Evolutionary conservation across 805 yeast genomes (phyloP), one percentile per base, ranked within the genome.

Genomic region (Candida fluviatilis): DNA sequence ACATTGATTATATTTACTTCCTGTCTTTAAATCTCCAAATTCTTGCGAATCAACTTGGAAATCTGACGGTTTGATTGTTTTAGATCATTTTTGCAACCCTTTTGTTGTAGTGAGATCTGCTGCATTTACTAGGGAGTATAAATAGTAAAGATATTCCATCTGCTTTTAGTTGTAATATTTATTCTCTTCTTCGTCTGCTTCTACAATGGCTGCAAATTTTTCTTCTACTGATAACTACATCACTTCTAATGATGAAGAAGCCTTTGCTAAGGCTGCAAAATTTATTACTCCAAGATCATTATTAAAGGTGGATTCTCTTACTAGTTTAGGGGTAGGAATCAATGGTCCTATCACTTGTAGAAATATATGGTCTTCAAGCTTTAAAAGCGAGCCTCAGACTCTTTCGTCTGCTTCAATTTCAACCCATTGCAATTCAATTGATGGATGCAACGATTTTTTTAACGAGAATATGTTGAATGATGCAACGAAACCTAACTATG

Each of bases 341-440:
- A 18, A 4, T 14, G 31, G 42, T 23, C 50, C 46, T 12, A 12
- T 41, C 5, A 34, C 23, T n/a, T 37, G 29, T 18, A 39, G 39
- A 30, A 52, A 45, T 33, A 55, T 55, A 18, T 55, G 60, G 60
- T 44, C 56, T 3, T 19, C 39, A 8, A 30, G 36, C 18, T 49
- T 36, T 27, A 41, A 14, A 18, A 36, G 34, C 16, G 38, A 28
- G 13, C 18, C 12, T 12, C 14, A 27, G 15, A 18, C 27, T 5
- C 39, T 34, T 18, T 36, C 35, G 5, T 33, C 31, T 30, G 35
- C 39, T 16, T 30, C 35, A 14, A 36, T 27, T 30, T 27, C 38
- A 28, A 18, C 29, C n/a, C n/a, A n/a, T n/a, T n/a, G n/a, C n/a
- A n/a, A 21, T 21, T 21, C 6, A 21, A 10, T 21, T 21, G 24